phyloP scores from a whole-genome alignment of 805 yeast genomes.

The Cyberlindnera euphorbiae region DNA sequence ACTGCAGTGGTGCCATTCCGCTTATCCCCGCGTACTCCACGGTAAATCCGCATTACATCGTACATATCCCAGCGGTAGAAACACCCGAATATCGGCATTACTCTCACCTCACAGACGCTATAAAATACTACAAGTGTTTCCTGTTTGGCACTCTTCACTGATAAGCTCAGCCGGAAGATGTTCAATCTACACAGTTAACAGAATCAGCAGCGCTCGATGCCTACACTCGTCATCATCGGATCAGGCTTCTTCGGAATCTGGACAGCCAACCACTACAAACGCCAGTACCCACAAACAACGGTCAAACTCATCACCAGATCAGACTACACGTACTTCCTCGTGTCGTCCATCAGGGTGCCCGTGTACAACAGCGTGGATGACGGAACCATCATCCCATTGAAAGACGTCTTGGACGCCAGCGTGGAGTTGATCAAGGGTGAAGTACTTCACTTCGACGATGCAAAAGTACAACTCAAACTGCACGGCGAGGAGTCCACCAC shows the following conservation, averaged over 20 bases:
- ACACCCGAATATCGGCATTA: too few relatives aligned
- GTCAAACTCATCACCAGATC: constrained; percentile 20
- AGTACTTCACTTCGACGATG: constrained; percentile 18
- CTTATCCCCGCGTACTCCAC: too few relatives aligned
- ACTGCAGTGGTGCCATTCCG: too few relatives aligned
- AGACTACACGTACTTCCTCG: constrained; percentile 15
- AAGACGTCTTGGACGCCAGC: constrained; percentile 14
- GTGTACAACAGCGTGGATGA: constrained; percentile 16
- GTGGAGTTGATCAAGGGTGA: constrained; percentile 23
- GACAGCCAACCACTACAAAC: constrained; percentile 19
- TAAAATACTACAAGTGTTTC: too few relatives aligned
- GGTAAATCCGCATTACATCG: too few relatives aligned
- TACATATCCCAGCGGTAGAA: too few relatives aligned
- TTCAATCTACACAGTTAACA: too few relatives aligned
- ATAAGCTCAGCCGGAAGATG: too few relatives aligned
- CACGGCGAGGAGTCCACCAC: constrained; percentile 4
- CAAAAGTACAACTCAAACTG: constrained; percentile 12
- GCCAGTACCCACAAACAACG: constrained; percentile 1
- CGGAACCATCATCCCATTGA: constrained; percentile 17
- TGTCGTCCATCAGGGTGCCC: constrained; percentile 16
- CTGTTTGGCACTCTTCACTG: too few relatives aligned
- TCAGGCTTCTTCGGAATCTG: constrained; percentile 25
- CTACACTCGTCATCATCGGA: constrained; percentile 21
- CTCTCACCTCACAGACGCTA: too few relatives aligned
- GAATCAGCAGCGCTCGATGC: constrained; percentile 4